Conservation (phyloP, 1,284 basidiomycete genomes). For the Heterobasidion annosum region DNA sequence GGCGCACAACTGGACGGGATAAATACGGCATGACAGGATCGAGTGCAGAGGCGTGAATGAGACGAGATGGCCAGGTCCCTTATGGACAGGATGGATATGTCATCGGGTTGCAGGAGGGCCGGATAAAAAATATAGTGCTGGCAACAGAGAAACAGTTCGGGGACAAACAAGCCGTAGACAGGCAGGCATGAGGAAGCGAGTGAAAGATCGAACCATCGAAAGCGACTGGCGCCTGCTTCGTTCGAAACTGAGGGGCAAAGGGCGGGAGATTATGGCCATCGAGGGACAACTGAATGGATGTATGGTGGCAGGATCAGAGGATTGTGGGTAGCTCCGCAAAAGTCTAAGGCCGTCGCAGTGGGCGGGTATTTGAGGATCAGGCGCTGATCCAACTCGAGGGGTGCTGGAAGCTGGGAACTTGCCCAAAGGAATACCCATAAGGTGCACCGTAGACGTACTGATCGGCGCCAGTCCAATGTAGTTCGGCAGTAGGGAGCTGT, state of each 20-base stretch:
- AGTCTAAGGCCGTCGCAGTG: background rate
- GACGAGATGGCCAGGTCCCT: conserved; percentile 17
- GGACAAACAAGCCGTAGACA: conserved; percentile 8
- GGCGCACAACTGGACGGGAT: conserved; percentile 2
- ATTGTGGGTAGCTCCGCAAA: background rate
- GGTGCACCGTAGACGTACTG: conserved; percentile 31
- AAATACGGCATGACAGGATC: conserved; percentile 11
- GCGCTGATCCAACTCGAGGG: conserved; percentile 44
- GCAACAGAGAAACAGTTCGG: conserved; percentile 18
- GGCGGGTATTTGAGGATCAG: conserved; percentile 19
- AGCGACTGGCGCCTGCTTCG: background rate
- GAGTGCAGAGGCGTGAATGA: conserved; percentile 2
- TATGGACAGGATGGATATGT: conserved; percentile 59
- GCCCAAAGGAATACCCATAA: conserved; percentile 25
- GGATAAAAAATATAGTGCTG: conserved; percentile 16
- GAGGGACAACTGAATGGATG: background rate
- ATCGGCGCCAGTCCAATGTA: conserved; percentile 30
- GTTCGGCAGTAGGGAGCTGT: conserved; percentile 24
- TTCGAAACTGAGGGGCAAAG: background rate
- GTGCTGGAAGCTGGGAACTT: conserved; percentile 28
- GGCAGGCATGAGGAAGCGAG: background rate
- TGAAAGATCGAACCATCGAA: background rate
- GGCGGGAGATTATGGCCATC: background rate
- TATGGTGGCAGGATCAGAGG: background rate
- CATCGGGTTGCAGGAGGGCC: conserved; percentile 29